Conservation (phyloP, 2,329 filamentous ascomycete genomes). For the Myriosclerotinia curreyana region DNA sequence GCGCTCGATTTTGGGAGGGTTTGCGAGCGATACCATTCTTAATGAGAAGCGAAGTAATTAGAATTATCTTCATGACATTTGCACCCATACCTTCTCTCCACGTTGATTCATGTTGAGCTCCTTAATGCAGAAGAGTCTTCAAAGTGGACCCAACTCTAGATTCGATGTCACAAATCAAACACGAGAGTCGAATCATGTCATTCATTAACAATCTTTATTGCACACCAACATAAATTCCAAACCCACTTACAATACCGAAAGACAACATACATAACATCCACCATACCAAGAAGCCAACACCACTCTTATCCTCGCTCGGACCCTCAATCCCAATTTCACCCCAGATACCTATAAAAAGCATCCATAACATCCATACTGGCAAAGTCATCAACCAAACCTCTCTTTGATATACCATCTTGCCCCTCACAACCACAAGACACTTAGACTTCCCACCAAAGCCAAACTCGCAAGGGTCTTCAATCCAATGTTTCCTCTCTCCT, state of each 20-base stretch:
- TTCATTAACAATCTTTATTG: not conserved
- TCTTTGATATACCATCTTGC: not conserved
- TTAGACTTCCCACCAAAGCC: slow-evolving; percentile 8
- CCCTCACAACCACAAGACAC: slow-evolving; percentile 17
- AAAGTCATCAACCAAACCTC: slow-evolving; percentile 5
- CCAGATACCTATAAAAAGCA: not conserved
- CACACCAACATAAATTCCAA: slow-evolving; percentile 8
- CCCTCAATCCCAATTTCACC: not conserved
- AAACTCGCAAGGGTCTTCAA: slow-evolving; percentile 3
- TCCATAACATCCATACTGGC: slow-evolving; percentile 8
- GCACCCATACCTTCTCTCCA: not conserved
- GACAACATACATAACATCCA: slow-evolving; percentile 12
- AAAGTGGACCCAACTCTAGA: not conserved
- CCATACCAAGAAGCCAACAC: slow-evolving; percentile 1
- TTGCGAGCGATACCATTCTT: not conserved
- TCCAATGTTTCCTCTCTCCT: slow-evolving; percentile 3
- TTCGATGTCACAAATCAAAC: not conserved
- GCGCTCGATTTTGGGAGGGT: not conserved
- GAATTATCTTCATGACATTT: not conserved
- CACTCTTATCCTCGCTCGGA: not conserved
- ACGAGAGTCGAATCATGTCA: not conserved
- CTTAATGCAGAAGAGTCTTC: not conserved
- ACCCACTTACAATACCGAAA: not conserved
- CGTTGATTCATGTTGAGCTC: not conserved
- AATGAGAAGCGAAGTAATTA: not conserved